A percentile compares a stretch with the other conserved stretches of the same genome.
These are phyloP conservation scores for Colletotrichum eremochloae DNA, from an alignment of 2,329 filamentous ascomycete genomes.

Conservation along the genomic window DNA sequence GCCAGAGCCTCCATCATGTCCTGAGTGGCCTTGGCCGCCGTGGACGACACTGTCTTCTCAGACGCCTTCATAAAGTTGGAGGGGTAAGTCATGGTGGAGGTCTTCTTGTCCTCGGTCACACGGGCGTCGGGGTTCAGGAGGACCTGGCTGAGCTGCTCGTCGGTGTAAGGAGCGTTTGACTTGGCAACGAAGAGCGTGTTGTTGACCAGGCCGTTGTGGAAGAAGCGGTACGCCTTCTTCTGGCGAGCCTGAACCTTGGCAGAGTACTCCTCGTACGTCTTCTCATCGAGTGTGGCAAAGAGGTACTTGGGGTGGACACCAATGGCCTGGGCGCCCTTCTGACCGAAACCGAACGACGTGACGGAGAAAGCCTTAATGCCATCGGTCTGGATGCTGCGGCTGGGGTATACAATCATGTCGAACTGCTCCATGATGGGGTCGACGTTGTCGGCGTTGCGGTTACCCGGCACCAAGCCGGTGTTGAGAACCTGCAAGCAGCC, in stretches of 20 bases:
- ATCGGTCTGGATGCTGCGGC: slow-evolving; percentile 94
- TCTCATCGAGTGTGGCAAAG: slow-evolving; percentile 91
- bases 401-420: slow-evolving; percentile 97
- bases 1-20: slow-evolving; percentile 84
- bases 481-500: slow-evolving; percentile 96
- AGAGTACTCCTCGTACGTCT: slow-evolving; percentile 85
- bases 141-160: slow-evolving; percentile 86
- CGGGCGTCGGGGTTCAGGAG: slow-evolving; percentile 95
- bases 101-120: slow-evolving; percentile 88
- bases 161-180: slow-evolving; percentile 88
- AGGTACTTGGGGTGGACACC: slow-evolving; percentile 97
- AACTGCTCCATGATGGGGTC: slow-evolving; percentile 97
- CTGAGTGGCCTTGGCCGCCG: slow-evolving; percentile 73
- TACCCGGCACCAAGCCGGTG: slow-evolving; percentile 92
- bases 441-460: slow-evolving; percentile 97
- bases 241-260: slow-evolving; percentile 91
- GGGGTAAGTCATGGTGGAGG: slow-evolving; percentile 81
- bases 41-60: slow-evolving; percentile 64
- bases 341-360: slow-evolving; percentile 98
- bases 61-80: slow-evolving; percentile 75
- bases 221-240: slow-evolving; percentile 99
- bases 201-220: slow-evolving; percentile 98
- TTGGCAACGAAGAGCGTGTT: slow-evolving; percentile 98
- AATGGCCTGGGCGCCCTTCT: slow-evolving; percentile 98
- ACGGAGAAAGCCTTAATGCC: slow-evolving; percentile 99